Evolutionary conservation across 2,329 filamentous ascomycete genomes (phyloP), one percentile per base, ranked within the genome.

Genomic region (Aspergillus piperis): DNA sequence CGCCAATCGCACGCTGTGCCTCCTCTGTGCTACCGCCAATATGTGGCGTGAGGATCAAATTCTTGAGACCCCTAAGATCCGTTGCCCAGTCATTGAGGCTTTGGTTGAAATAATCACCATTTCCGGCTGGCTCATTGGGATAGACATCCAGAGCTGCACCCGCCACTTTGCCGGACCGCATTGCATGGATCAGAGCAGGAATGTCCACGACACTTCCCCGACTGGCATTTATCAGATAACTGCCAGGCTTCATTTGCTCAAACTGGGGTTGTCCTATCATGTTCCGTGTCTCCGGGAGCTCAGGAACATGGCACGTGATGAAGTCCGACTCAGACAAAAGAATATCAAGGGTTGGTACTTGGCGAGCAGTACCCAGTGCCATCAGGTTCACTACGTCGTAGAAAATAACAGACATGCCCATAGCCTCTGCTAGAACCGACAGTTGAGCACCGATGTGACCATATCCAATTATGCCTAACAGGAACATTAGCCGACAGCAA

Each of bases 381-480:
- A 99, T 99, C 68, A 98, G 84, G 68, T 93, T 96, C 64, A 96
- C 80, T 6, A 96, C 88, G 77, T 99, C 95, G 77, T 96, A 98
- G 83, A 97, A 99, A 70, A 98, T 93, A 71, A 99, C 95, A 15
- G 85, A 88, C 94, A 99, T 97, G 53, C 95, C 95, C 92, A 99
- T 96, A 23, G 94, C 88, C 78, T 99, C 95, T 27, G 95, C 93
- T 64, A 99, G 82, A 44, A 99, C 95, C 0, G 93, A 98, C 65
- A 99, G 82, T 78, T 99, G 95, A 54, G 92, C 93, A 64, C 95
- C 95, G 74, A 99, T 98, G 75, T 99, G 95, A 63, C 95, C 95
- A 73, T 99, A 99, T 30, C 95, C 95, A 66, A 99, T 88, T 71
- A 99, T 98, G 64, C 91, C 87, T 88, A 55, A 13, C n/a, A 27